These are phyloP conservation scores for Claviceps sp. DNA, from an alignment of 2,329 filamentous ascomycete genomes.

Conservation along the genomic window DNA sequence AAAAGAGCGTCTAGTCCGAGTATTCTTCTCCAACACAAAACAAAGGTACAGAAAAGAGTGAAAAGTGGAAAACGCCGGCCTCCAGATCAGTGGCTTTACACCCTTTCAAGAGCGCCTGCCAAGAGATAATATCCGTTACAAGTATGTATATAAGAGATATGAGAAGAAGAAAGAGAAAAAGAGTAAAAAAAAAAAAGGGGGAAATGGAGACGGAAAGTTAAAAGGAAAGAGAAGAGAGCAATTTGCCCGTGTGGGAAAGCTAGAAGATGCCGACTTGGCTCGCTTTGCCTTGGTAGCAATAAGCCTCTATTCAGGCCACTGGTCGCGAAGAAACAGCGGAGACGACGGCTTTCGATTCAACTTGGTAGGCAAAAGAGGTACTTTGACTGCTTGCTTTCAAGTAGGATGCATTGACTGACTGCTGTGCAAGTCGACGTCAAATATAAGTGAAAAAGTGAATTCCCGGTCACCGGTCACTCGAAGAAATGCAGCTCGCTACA, in stretches of 20 bases:
- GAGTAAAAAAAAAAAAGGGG: neutral
- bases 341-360: neutral
- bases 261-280: neutral
- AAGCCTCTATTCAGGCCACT: neutral
- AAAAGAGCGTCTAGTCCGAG: conserved; percentile 2
- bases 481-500: conserved; percentile 14
- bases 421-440: neutral
- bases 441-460: neutral
- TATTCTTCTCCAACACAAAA: conserved; percentile 5
- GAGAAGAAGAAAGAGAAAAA: neutral
- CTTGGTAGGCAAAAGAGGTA: neutral
- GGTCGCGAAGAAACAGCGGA: neutral
- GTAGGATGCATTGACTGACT: neutral
- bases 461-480: conserved; percentile 1
- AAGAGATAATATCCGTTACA: conserved; percentile 1
- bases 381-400: neutral
- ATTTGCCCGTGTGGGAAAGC: neutral
- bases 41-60: conserved; percentile 3
- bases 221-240: neutral
- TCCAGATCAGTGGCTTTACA: neutral
- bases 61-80: conserved; percentile 3
- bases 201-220: neutral
- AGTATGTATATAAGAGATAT: neutral
- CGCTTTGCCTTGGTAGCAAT: neutral
- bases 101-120: conserved; percentile 2